phyloP scores from a whole-genome alignment of 129 eudicot genomes.

The Smallanthus sonchifolius region DNA sequence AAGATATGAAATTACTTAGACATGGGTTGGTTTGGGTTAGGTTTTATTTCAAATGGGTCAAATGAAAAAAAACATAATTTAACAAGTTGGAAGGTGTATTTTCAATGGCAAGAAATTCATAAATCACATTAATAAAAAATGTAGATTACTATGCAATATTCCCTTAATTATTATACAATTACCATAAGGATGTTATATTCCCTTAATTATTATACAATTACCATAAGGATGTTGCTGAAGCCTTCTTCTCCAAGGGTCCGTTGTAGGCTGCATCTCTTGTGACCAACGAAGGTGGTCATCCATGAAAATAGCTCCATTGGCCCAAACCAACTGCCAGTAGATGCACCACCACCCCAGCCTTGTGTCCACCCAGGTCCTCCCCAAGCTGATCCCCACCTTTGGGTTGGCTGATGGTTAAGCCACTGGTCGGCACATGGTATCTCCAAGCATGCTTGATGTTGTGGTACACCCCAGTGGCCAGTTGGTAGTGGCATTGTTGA shows the following conservation, averaged over 20 bases:
- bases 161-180: no score
- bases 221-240: constrained; percentile 20
- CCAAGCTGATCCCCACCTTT: constrained; percentile 16
- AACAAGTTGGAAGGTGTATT: no score
- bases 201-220: no score
- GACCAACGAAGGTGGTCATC: not conserved
- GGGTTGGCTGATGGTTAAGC: constrained; percentile 3
- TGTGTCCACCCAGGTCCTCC: constrained; percentile 12
- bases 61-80: no score
- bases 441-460: not conserved
- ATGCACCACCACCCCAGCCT: not conserved
- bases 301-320: not conserved
- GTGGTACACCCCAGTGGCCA: constrained; percentile 13
- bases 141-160: no score
- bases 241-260: constrained; percentile 13
- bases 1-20: not conserved
- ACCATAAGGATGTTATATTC: no score
- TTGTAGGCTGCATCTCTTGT: constrained; percentile 15
- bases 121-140: no score
- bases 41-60: not conserved
- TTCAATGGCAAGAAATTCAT: no score
- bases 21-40: no score
- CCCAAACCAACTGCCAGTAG: not conserved
- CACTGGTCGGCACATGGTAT: not conserved
- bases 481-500: no score